Conservation (phyloP, 2,329 filamentous ascomycete genomes). For the Dactylonectria estremocensis region DNA sequence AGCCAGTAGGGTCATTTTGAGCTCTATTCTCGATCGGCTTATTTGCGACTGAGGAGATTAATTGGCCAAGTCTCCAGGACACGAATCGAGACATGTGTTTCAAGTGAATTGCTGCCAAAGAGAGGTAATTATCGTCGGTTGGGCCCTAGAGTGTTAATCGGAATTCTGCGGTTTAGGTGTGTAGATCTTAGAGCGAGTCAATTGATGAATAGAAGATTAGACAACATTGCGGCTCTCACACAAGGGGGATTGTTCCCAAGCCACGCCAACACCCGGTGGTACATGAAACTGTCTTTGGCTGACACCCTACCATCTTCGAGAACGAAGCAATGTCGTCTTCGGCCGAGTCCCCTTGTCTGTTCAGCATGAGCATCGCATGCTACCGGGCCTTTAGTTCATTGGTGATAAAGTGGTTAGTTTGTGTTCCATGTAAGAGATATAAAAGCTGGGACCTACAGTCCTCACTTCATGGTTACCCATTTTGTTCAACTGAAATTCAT, state of each 20-base stretch:
- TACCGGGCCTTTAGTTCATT: no score
- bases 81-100: not conserved
- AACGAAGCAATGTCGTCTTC: no score
- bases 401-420: no score
- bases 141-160: slow-evolving; percentile 14
- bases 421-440: no score
- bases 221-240: not conserved
- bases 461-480: no score
- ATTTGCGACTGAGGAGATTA: not conserved
- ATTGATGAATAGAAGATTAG: slow-evolving; percentile 14
- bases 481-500: no score
- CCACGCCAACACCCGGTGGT: no score
- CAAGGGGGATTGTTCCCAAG: not conserved
- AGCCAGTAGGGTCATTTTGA: slow-evolving; percentile 10
- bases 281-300: no score
- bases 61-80: not conserved
- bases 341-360: no score
- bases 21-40: not conserved
- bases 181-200: slow-evolving; percentile 30
- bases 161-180: slow-evolving; percentile 15
- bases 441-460: no score
- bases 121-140: not conserved
- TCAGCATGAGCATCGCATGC: no score
- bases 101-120: not conserved
- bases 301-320: no score